Evolutionary conservation across 495 filamentous ascomycete species (phyloP).

Genomic region (Tuber indicum): DNA sequence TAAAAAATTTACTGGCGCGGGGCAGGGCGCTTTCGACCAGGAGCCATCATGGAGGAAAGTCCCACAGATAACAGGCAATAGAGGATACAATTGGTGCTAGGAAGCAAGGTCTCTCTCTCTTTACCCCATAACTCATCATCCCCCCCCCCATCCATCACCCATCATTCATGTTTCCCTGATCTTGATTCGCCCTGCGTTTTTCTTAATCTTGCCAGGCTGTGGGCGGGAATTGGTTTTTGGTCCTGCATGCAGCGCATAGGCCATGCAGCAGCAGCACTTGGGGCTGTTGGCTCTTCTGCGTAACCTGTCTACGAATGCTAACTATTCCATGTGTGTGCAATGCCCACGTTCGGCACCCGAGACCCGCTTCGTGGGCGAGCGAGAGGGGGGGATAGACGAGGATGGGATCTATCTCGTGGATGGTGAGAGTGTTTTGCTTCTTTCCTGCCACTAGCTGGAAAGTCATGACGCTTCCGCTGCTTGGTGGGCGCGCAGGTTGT

Average conservation of each 20-base stretch:
- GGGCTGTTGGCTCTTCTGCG: slow-evolving; percentile 18
- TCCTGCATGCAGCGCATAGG: slow-evolving; percentile 31
- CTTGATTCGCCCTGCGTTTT: background rate
- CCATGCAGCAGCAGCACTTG: slow-evolving; percentile 4
- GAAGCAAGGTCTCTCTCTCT: background rate
- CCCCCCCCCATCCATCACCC: background rate
- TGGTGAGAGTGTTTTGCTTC: slow-evolving; percentile 23
- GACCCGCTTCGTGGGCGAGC: background rate
- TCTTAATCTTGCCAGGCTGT: slow-evolving; percentile 1
- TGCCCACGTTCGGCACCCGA: background rate
- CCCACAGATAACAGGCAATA: background rate
- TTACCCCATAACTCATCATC: background rate
- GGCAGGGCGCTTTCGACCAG: background rate
- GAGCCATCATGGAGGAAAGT: background rate
- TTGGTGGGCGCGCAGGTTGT: slow-evolving; percentile 18
- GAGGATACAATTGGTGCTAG: background rate
- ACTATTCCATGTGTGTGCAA: background rate
- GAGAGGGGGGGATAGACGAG: background rate
- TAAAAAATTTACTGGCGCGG: background rate
- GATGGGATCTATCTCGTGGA: slow-evolving; percentile 14
- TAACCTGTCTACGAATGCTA: slow-evolving; percentile 5
- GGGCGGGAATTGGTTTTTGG: slow-evolving; percentile 10
- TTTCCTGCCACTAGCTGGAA: background rate
- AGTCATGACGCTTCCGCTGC: slow-evolving; percentile 19
- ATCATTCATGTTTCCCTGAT: background rate